Evolutionary conservation across 2,329 filamentous ascomycete species (phyloP), one percentile per base, ranked within the genome.

Genomic region (Pseudocercospora musae): DNA sequence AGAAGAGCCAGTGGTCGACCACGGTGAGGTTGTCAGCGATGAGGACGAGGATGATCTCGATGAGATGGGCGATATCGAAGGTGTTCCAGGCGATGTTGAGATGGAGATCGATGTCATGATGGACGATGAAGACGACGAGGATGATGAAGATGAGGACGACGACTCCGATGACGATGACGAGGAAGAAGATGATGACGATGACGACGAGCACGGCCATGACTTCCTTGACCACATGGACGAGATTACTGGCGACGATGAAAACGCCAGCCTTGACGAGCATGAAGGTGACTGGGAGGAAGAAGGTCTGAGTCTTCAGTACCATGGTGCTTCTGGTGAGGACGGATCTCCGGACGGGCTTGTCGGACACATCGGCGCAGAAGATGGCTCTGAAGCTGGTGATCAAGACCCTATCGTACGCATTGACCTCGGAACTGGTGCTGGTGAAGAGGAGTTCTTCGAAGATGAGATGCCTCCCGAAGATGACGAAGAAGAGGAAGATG

Each of bases 91-190:
- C 13, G 85, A 88, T 69, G 77, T 80, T n/a, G 79, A 78, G 23
- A 82, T 87, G 76, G 87, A 91, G 40, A 90, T 97, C 57, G 93
- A 96, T 79, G 90, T 98, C 69, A 91, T 96, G 65, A 90, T 97
- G 81, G 89, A 90, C 57, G 86, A 86, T n/a, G 87, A 87, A 57
- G 80, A 84, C 7, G 84, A 87, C 11, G 85, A 87, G 1, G 84
- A 82, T 27, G 79, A 83, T 3, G 83, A 85, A 3, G 79, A 78
- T 59, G 80, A 79, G 58, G 85, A 86, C 27, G 84, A 87, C 25
- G 87, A 88, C 2, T 80, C 81, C 7, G 81, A 85, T 20, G 82
- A 84, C 21, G 85, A 85, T 31, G 82, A 82, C 29, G 82, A 84
- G 18, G 80, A 80, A 9, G 82, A 82, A 6, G 83, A 86, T 7